phyloP scores from a whole-genome alignment of 2,329 filamentous ascomycete species.

The Aspergillus aculeatinus region DNA sequence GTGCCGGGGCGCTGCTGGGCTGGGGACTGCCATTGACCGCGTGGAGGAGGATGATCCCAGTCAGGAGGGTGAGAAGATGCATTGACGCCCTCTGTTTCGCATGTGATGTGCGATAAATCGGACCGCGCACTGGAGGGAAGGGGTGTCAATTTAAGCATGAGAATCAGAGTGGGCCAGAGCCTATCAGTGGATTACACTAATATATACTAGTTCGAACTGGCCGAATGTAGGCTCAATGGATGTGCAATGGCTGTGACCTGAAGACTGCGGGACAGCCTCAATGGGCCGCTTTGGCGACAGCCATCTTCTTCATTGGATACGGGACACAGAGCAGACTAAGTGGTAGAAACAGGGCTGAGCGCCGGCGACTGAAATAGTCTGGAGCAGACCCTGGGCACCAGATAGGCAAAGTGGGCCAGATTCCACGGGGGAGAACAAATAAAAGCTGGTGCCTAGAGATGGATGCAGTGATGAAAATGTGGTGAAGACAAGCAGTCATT shows the following conservation, averaged over 20 bases:
- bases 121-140: not conserved
- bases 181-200: not conserved
- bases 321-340: not conserved
- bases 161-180: too few species aligned
- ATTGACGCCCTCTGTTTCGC: not conserved
- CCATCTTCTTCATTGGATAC: not conserved
- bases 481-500: too few species aligned
- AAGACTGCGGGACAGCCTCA: not conserved
- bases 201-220: not conserved
- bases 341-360: not conserved
- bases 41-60: constrained; percentile 6
- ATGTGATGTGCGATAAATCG: not conserved
- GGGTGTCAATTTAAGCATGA: too few species aligned
- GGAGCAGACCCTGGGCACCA: not conserved
- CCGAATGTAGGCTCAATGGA: not conserved
- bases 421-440: not conserved
- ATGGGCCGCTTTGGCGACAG: not conserved
- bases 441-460: not conserved
- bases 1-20: not conserved
- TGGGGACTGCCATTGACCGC: constrained; percentile 14
- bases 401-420: not conserved
- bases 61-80: constrained; percentile 2
- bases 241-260: not conserved
- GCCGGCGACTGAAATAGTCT: not conserved
- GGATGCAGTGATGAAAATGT: not conserved